Evolutionary conservation across 495 filamentous ascomycete species (phyloP).

Genomic region (Penicillium simplicissimum): DNA sequence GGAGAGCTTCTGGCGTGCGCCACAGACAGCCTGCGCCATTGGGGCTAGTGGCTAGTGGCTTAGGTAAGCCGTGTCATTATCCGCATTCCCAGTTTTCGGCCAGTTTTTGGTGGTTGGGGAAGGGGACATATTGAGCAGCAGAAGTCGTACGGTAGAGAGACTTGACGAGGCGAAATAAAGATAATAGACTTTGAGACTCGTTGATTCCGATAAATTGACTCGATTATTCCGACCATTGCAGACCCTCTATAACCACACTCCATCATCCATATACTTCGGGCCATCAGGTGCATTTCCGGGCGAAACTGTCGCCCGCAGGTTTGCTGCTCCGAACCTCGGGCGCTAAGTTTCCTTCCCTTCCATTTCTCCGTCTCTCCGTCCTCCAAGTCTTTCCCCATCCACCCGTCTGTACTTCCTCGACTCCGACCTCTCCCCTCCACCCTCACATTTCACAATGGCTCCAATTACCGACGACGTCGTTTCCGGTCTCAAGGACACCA

Average conservation of each 20-base stretch:
- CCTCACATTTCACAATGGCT: slow-evolving; percentile 63
- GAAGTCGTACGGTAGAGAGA: background rate
- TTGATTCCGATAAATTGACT: background rate
- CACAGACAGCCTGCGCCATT: slow-evolving; percentile 20
- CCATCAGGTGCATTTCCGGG: background rate
- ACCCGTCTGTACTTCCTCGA: slow-evolving; percentile 17
- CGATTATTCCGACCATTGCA: background rate
- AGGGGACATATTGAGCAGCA: background rate
- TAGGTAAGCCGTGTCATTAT: slow-evolving; percentile 15
- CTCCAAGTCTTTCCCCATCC: slow-evolving; percentile 25
- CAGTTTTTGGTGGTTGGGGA: background rate
- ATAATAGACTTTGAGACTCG: background rate
- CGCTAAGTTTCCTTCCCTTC: slow-evolving; percentile 37
- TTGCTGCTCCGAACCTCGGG: slow-evolving; percentile 34
- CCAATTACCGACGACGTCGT: slow-evolving; percentile 76
- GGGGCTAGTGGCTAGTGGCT: slow-evolving; percentile 18
- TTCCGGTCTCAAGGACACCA: slow-evolving; percentile 71
- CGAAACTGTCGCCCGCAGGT: background rate
- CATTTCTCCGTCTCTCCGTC: slow-evolving; percentile 39
- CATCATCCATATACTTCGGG: background rate
- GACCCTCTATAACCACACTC: background rate
- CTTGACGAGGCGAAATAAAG: background rate
- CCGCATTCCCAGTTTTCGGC: background rate
- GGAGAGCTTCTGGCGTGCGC: slow-evolving; percentile 27
- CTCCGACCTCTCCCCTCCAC: slow-evolving; percentile 23